These are phyloP conservation scores for Calonectria pauciramosa DNA, from an alignment of 2,329 filamentous ascomycete genomes.

Conservation along the genomic window DNA sequence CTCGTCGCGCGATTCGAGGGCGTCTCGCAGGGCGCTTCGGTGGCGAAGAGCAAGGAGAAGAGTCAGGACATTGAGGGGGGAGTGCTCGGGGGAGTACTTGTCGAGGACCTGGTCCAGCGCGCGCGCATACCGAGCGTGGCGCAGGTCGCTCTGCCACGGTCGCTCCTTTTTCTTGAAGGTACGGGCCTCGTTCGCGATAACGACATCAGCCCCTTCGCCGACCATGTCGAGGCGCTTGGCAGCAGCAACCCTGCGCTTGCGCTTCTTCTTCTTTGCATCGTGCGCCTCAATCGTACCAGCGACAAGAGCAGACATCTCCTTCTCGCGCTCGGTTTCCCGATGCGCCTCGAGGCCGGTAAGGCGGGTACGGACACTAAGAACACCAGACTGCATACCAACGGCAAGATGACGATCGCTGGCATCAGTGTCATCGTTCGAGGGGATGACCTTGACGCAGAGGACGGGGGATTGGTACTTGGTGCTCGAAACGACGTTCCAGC, in stretches of 20 bases:
- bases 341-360: constrained; percentile 85
- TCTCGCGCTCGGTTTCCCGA: constrained; percentile 81
- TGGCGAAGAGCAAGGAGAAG: constrained; percentile 88
- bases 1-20: constrained; percentile 86
- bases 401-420: constrained; percentile 92
- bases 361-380: constrained; percentile 92
- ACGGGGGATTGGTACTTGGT: constrained; percentile 95
- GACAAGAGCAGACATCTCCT: constrained; percentile 87
- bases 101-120: constrained; percentile 86
- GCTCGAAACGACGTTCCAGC: constrained; percentile 96
- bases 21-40: constrained; percentile 85
- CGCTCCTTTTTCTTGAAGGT: constrained; percentile 71
- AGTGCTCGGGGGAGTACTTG: constrained; percentile 63
- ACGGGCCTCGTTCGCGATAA: constrained; percentile 80
- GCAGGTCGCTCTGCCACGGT: constrained; percentile 85
- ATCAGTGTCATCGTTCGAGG: constrained; percentile 50
- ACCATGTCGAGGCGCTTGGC: constrained; percentile 78
- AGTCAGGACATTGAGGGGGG: constrained; percentile 77
- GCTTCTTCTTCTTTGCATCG: constrained; percentile 79
- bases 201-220: constrained; percentile 88
- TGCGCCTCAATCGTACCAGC: constrained; percentile 83
- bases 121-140: constrained; percentile 80
- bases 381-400: constrained; percentile 93
- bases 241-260: constrained; percentile 68
- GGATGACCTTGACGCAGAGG: constrained; percentile 83